A percentile compares a stretch with the other conserved stretches of the same genome.
Evolutionary conservation across 305 asterid genomes (phyloP).

Genomic region (Plantago rigida): DNA sequence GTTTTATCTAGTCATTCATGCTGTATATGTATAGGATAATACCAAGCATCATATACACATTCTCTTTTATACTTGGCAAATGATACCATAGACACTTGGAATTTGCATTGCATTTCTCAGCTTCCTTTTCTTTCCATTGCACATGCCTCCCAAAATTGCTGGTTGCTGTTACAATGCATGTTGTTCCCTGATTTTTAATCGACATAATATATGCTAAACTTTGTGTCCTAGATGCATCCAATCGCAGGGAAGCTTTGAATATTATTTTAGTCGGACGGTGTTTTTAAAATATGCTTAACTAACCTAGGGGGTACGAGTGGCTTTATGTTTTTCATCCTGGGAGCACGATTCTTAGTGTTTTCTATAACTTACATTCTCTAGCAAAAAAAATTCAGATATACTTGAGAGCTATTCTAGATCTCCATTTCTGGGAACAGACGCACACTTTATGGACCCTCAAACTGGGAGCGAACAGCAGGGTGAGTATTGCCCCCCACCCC

Average conservation of each 20-base stretch:
- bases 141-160: too few relatives aligned
- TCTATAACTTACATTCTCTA: constrained; percentile 25
- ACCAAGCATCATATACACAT: background rate
- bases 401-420: constrained; percentile 62
- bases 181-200: too few relatives aligned
- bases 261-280: too few relatives aligned
- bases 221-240: too few relatives aligned
- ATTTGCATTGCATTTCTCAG: background rate
- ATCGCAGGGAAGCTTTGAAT: too few relatives aligned
- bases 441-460: constrained; percentile 44
- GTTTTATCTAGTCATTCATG: constrained; percentile 12
- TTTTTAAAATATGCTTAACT: background rate
- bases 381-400: constrained; percentile 42
- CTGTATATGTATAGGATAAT: background rate
- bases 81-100: background rate
- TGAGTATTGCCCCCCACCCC: constrained; percentile 10
- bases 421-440: constrained; percentile 51
- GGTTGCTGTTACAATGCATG: too few relatives aligned
- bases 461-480: constrained; percentile 51
- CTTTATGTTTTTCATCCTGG: background rate
- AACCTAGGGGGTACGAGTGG: background rate
- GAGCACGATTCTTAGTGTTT: constrained; percentile 4
- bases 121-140: constrained; percentile 19
- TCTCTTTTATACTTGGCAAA: background rate
- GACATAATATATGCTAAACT: too few relatives aligned